These are phyloP conservation scores for Dothistroma pini DNA, from an alignment of 2,329 filamentous ascomycete species.

Conservation along the genomic window DNA sequence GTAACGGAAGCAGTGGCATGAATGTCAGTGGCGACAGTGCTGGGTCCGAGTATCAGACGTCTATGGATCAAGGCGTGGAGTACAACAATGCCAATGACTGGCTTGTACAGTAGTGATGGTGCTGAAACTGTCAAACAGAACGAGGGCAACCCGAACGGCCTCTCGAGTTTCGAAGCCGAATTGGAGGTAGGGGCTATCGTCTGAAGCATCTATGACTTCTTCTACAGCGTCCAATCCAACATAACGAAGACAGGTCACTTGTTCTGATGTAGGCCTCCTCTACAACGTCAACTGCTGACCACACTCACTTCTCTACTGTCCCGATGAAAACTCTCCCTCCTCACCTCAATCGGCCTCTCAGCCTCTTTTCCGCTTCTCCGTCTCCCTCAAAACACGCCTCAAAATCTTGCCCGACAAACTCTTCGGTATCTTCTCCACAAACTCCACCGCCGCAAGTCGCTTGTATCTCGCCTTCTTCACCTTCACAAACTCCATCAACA, in stretches of 20 bases:
- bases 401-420: slow-evolving; percentile 69
- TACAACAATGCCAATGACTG: slow-evolving; percentile 20
- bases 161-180: no score
- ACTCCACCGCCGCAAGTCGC: slow-evolving; percentile 61
- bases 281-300: not conserved
- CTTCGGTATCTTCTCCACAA: slow-evolving; percentile 65
- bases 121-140: no score
- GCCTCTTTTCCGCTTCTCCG: slow-evolving; percentile 28
- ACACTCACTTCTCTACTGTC: not conserved
- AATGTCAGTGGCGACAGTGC: slow-evolving; percentile 29
- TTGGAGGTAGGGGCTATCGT: no score
- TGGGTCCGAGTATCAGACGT: slow-evolving; percentile 22
- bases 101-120: slow-evolving; percentile 18
- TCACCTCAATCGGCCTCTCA: not conserved
- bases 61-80: slow-evolving; percentile 25
- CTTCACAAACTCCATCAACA: not conserved
- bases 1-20: slow-evolving; percentile 25
- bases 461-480: slow-evolving; percentile 65
- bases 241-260: not conserved
- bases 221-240: no score
- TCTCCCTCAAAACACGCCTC: slow-evolving; percentile 52
- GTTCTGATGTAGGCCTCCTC: not conserved
- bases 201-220: no score
- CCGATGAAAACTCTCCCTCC: not conserved
- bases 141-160: no score